Conservation (phyloP, 2,329 filamentous ascomycete species). For the Cercospora beticola region DNA sequence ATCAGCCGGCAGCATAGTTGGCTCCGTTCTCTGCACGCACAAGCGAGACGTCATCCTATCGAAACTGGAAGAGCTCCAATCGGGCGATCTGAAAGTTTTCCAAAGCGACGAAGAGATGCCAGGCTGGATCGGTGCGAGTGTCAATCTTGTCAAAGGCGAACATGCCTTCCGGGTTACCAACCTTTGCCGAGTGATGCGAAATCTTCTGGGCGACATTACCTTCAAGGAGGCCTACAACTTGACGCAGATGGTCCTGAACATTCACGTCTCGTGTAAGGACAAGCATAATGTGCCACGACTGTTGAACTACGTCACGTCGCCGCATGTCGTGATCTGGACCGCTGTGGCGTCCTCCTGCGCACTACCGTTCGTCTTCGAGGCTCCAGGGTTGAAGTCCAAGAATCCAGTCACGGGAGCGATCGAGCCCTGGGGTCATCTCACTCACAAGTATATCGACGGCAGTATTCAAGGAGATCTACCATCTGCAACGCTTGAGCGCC, state of each 20-base stretch:
- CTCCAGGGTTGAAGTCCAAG: conserved; percentile 77
- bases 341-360: conserved; percentile 95
- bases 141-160: conserved; percentile 25
- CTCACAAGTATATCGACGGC: conserved; percentile 87
- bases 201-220: conserved; percentile 80
- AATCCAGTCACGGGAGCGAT: conserved; percentile 76
- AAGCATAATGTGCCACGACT: conserved; percentile 83
- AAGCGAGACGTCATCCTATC: conserved; percentile 21
- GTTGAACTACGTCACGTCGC: conserved; percentile 89
- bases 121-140: conserved; percentile 22
- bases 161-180: conserved; percentile 67
- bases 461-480: conserved; percentile 93
- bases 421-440: conserved; percentile 76
- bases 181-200: conserved; percentile 76
- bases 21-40: conserved; percentile 28
- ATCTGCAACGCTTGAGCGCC: conserved; percentile 83
- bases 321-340: conserved; percentile 94
- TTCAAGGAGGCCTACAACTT: conserved; percentile 96
- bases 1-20: conserved; percentile 30
- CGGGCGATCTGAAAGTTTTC: conserved; percentile 27
- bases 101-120: conserved; percentile 24
- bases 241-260: conserved; percentile 88
- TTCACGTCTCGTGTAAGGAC: conserved; percentile 84
- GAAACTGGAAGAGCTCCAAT: conserved; percentile 25
- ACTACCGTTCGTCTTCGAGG: conserved; percentile 80